Evolutionary conservation across 148 eudicot species (phyloP).

Genomic region (Drosera capensis): DNA sequence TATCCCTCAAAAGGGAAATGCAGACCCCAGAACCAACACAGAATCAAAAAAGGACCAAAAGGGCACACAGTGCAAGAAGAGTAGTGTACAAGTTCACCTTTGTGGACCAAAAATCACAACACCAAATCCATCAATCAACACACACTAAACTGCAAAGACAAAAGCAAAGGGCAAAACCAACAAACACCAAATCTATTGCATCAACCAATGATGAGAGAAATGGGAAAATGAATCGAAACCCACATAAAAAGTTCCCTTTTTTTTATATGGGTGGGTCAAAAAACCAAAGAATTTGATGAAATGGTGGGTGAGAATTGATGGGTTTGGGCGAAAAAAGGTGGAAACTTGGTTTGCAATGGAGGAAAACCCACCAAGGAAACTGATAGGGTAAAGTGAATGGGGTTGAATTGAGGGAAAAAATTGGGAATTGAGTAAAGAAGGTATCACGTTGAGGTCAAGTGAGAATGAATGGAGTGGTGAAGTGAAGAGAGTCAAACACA

Average conservation of each 20-base stretch:
- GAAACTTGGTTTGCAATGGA: conserved; percentile 2
- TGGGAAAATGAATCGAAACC: too few relatives aligned
- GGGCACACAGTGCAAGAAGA: not conserved
- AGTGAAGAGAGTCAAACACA: too few relatives aligned
- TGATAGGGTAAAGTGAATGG: too few relatives aligned
- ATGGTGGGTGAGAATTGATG: not conserved
- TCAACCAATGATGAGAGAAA: too few relatives aligned
- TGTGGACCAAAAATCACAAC: not conserved
- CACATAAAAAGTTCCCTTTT: too few relatives aligned
- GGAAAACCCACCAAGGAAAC: too few relatives aligned
- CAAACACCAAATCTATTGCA: not conserved
- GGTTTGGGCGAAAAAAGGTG: not conserved
- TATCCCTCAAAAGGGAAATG: too few relatives aligned
- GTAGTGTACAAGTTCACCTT: conserved; percentile 1
- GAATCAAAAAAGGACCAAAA: not conserved
- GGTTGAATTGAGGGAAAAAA: too few relatives aligned
- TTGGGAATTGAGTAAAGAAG: too few relatives aligned
- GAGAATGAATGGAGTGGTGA: too few relatives aligned
- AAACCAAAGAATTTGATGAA: not conserved
- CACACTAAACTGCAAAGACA: not conserved
- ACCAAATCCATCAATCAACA: too few relatives aligned
- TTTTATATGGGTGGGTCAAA: not conserved
- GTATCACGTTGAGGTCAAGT: too few relatives aligned
- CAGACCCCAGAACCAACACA: not conserved
- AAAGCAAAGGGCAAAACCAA: not conserved